Evolutionary conservation across 202 grass and related monocot genomes (phyloP).

Genomic region (Panicum hallii): DNA sequence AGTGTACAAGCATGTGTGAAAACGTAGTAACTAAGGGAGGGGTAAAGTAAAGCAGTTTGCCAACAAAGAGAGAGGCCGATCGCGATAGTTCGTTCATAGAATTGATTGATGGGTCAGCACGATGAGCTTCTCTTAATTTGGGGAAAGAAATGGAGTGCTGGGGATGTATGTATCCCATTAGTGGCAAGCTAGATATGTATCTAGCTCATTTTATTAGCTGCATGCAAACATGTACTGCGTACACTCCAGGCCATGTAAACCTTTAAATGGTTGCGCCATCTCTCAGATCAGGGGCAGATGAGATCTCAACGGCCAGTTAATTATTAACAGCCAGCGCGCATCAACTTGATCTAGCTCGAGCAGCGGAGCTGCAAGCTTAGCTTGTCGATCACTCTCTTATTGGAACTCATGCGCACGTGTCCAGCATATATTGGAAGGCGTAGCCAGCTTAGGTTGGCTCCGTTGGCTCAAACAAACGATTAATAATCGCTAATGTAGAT

Average conservation of each 20-base stretch:
- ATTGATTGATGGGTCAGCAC: background rate
- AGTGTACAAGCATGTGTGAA: background rate
- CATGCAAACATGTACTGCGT: background rate
- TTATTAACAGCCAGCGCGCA: too few species aligned
- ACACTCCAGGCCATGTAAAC: background rate
- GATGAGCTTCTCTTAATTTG: background rate
- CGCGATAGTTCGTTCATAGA: background rate
- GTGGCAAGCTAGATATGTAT: background rate
- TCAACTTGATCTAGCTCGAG: background rate
- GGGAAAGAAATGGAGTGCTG: background rate
- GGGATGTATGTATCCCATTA: background rate
- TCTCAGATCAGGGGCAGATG: too few species aligned
- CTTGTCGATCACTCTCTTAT: background rate
- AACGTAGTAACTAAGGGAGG: background rate
- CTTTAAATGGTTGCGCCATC: too few species aligned
- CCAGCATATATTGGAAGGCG: background rate
- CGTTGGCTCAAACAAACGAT: too few species aligned
- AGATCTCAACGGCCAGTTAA: too few species aligned
- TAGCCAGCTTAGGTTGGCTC: too few species aligned
- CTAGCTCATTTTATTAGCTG: background rate
- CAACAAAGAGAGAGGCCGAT: background rate
- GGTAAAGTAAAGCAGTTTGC: background rate
- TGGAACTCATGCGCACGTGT: background rate
- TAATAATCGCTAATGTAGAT: background rate
- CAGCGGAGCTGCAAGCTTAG: background rate